phyloP scores from a whole-genome alignment of 1,284 basidiomycete species.

The Leccinum fuscescens region DNA sequence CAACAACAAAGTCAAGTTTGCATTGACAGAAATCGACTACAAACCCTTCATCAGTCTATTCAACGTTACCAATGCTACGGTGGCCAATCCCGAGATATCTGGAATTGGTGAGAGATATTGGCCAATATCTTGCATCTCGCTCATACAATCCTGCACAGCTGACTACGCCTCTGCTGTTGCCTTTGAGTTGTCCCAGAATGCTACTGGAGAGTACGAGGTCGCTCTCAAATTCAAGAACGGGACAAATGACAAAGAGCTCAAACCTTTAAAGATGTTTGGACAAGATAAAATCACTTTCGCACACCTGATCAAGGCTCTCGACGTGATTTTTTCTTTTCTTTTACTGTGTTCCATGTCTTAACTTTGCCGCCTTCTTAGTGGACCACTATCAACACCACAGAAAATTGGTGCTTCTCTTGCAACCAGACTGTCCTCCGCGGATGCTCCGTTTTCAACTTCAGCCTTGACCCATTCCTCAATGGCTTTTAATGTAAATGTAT shows the following conservation, averaged over 20 bases:
- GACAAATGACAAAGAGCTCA: slow-evolving; percentile 31
- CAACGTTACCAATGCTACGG: slow-evolving; percentile 43
- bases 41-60: slow-evolving; percentile 54
- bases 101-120: slow-evolving; percentile 33
- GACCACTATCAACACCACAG: slow-evolving; percentile 30
- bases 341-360: background rate
- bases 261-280: slow-evolving; percentile 32
- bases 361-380: slow-evolving; percentile 16
- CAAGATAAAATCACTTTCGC: slow-evolving; percentile 32
- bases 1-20: slow-evolving; percentile 42
- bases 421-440: slow-evolving; percentile 33
- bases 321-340: slow-evolving; percentile 21
- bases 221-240: slow-evolving; percentile 54
- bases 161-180: slow-evolving; percentile 49
- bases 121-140: background rate
- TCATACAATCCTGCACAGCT: slow-evolving; percentile 30
- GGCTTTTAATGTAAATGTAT: background rate
- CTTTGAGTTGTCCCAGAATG: slow-evolving; percentile 40
- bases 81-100: slow-evolving; percentile 32
- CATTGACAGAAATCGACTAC: slow-evolving; percentile 45
- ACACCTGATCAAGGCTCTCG: slow-evolving; percentile 35
- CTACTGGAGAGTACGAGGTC: slow-evolving; percentile 21
- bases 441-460: slow-evolving; percentile 35
- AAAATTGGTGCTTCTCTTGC: slow-evolving; percentile 35
- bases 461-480: slow-evolving; percentile 31